Evolutionary conservation across 257 asterid genomes (phyloP).

Genomic region (Salvia hispanica): DNA sequence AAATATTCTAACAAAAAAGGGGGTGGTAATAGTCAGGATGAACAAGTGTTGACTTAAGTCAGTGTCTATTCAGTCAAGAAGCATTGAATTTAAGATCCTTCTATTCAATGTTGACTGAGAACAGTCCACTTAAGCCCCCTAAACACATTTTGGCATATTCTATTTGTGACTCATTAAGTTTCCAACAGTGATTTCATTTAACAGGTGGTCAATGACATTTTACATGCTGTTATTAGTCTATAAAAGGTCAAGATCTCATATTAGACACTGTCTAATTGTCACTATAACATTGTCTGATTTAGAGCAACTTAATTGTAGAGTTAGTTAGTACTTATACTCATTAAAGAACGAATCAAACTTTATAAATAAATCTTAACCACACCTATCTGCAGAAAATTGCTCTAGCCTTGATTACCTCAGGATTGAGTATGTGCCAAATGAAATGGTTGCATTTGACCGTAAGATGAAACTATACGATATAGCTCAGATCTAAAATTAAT

Average conservation of each 20-base stretch:
- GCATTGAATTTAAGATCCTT: background rate
- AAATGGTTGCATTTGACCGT: background rate
- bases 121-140: background rate
- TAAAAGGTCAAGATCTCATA: background rate
- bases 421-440: background rate
- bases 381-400: background rate
- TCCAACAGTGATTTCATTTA: background rate
- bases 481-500: background rate
- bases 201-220: background rate
- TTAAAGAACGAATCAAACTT: background rate
- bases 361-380: background rate
- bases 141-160: background rate
- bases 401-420: background rate
- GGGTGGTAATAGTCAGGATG: background rate
- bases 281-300: background rate
- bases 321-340: background rate
- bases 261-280: background rate
- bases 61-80: background rate
- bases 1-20: background rate
- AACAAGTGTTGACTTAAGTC: background rate
- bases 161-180: background rate
- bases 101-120: background rate
- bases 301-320: background rate
- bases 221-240: no score
- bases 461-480: background rate